Evolutionary conservation across 139 green algal species (phyloP).

Genomic region (Closterium sp.): DNA sequence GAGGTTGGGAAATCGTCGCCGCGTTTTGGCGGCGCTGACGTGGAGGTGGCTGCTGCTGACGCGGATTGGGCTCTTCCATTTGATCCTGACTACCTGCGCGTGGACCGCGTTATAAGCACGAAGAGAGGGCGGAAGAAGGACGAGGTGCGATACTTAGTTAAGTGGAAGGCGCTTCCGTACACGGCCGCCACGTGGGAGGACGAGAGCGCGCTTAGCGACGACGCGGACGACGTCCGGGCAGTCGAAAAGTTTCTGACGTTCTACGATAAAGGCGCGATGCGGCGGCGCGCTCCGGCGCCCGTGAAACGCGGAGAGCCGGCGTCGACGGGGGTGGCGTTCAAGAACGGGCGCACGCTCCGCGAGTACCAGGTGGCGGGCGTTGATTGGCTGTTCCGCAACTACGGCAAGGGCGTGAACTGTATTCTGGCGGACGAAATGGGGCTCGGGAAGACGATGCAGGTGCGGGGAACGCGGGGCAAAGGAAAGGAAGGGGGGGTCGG

Average conservation of each 20-base stretch:
- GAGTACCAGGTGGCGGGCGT: conserved; percentile 80
- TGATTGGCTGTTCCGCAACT: conserved; percentile 79
- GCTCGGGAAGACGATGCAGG: conserved; percentile 87
- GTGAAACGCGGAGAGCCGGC: not conserved
- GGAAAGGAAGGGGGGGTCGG: not conserved
- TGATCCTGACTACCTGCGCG: conserved; percentile 5
- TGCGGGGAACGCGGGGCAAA: not conserved
- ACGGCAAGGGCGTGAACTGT: conserved; percentile 60
- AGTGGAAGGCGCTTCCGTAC: conserved; percentile 31
- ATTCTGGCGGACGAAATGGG: conserved; percentile 97
- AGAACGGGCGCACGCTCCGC: conserved; percentile 69
- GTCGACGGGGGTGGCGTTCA: not conserved
- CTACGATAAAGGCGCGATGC: not conserved
- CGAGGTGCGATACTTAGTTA: conserved; percentile 22
- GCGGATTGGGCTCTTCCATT: not conserved
- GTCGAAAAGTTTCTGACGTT: not conserved
- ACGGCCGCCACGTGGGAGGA: conserved; percentile 1
- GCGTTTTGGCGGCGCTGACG: not conserved
- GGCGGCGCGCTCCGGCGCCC: not conserved
- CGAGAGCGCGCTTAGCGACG: conserved; percentile 1
- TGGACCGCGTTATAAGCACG: conserved; percentile 10
- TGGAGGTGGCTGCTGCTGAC: not conserved
- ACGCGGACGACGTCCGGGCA: conserved; percentile 7
- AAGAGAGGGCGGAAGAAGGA: not conserved
- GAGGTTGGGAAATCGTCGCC: too few relatives aligned